Conservation (phyloP, 768 basidiomycete species). For the Tricholoma sp. region DNA sequence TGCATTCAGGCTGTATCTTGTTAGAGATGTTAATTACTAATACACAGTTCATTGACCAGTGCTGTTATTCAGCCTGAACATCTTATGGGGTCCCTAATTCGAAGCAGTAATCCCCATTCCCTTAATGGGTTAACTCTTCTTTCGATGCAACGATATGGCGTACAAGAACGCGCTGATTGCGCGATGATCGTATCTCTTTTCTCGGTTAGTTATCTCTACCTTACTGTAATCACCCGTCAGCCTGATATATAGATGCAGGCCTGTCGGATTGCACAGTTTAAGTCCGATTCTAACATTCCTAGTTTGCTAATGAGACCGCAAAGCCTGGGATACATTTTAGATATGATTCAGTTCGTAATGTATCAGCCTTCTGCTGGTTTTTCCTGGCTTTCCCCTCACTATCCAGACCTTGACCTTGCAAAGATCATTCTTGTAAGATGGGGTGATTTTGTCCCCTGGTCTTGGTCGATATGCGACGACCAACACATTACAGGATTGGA, state of each 20-base stretch:
- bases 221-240: background rate
- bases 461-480: constrained; percentile 61
- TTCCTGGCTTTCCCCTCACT: constrained; percentile 16
- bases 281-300: background rate
- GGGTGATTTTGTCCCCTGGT: constrained; percentile 55
- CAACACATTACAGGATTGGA: constrained; percentile 44
- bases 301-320: constrained; percentile 38
- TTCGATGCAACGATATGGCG: constrained; percentile 8
- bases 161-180: constrained; percentile 27
- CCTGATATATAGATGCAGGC: constrained; percentile 13
- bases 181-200: constrained; percentile 40
- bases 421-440: constrained; percentile 52
- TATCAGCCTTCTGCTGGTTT: constrained; percentile 17
- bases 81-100: constrained; percentile 18
- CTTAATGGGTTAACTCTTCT: constrained; percentile 9
- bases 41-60: constrained; percentile 1
- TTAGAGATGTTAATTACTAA: background rate
- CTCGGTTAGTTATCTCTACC: constrained; percentile 24
- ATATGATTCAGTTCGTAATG: constrained; percentile 38
- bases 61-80: constrained; percentile 10
- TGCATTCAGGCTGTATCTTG: background rate
- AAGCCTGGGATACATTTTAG: constrained; percentile 38
- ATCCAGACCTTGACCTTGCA: constrained; percentile 33
- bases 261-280: constrained; percentile 14
- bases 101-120: constrained; percentile 5